Evolutionary conservation across 495 filamentous ascomycete species (phyloP), one percentile per base, ranked within the genome.

Genomic region (Lasiosphaeris hirsuta): DNA sequence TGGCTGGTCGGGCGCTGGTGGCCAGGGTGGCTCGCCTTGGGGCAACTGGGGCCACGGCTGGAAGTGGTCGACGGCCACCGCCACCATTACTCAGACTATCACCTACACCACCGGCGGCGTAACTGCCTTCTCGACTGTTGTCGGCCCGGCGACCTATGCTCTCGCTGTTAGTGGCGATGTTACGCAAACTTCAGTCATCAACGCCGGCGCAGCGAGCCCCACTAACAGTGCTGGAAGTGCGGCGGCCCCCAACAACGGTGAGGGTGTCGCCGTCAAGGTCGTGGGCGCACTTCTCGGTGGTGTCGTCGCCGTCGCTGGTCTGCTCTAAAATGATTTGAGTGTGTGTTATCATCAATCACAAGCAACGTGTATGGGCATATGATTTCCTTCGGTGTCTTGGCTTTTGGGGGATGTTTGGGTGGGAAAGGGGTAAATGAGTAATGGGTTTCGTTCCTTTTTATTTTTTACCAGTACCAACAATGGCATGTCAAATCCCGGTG

Each of bases 31-130:
- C 38, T 60, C 53, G 0, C 73, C 73, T n/a, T 78, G 75, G 71
- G 72, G 72, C 30, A 67, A 66, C 36, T 77, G 75, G 75, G 75
- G 75, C n/a, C 33, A 54, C 7, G 75, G 73, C 15, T 78, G 75
- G 75, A 72, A 42, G 10, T 63, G 60, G 54, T 59, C 47, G 0
- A 69, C 75, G 4, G 65, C 54, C 1, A 71, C 68, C 0, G 14
- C 58, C 54, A 71, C 64, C 0, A 50, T 71, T 14, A 78, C 75
- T 4, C 54, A 66, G 48, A 68, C 69, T 2, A 58, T 70, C 39
- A 72, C 73, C 13, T 67, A 72, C 11, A 70, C 72, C 8, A 67
- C 64, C n/a, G 77, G 73, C 33, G 71, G 67, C 37, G 44, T 65
- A 0, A 69, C 65, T 7, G 54, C 59, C 30, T 64, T 70, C 57